phyloP scores from a whole-genome alignment of 169 alveolate genomes.

The Plasmodium blacklocki region DNA sequence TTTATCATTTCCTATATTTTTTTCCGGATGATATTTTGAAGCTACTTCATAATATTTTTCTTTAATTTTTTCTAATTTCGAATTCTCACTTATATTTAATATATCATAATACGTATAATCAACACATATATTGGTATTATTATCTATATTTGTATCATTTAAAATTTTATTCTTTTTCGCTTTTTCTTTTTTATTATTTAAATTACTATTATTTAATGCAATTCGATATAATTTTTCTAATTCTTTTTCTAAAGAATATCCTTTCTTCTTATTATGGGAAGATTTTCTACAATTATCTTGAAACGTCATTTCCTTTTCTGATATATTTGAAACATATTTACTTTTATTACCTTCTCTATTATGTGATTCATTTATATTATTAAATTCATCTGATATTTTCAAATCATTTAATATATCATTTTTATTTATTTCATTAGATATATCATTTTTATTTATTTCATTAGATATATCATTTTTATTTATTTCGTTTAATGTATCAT shows the following conservation, averaged over 20 bases:
- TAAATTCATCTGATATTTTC: too few species aligned
- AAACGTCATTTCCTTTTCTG: neutral
- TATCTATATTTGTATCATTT: neutral
- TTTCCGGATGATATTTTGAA: slow-evolving; percentile 95
- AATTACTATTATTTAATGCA: neutral
- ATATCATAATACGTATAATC: slow-evolving; percentile 81
- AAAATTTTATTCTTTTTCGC: neutral
- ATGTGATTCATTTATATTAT: neutral
- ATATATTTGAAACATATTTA: neutral
- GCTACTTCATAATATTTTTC: slow-evolving; percentile 94
- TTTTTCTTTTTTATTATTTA: neutral
- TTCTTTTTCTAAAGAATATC: slow-evolving; percentile 42
- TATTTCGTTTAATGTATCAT: neutral
- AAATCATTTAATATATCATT: too few species aligned
- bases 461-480: neutral
- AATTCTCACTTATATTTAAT: slow-evolving; percentile 79
- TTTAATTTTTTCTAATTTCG: slow-evolving; percentile 91
- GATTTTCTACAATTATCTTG: neutral
- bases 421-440: too few species aligned
- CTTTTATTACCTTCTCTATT: neutral
- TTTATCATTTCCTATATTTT: slow-evolving; percentile 83
- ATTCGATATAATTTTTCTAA: neutral
- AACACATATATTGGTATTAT: slow-evolving; percentile 33
- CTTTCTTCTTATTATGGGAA: slow-evolving; percentile 34
- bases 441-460: neutral